Percentiles rank a stretch among this genome's conserved stretches.
phyloP scores from a whole-genome alignment of 768 basidiomycete genomes.

The Lactarius pseudohatsudake region DNA sequence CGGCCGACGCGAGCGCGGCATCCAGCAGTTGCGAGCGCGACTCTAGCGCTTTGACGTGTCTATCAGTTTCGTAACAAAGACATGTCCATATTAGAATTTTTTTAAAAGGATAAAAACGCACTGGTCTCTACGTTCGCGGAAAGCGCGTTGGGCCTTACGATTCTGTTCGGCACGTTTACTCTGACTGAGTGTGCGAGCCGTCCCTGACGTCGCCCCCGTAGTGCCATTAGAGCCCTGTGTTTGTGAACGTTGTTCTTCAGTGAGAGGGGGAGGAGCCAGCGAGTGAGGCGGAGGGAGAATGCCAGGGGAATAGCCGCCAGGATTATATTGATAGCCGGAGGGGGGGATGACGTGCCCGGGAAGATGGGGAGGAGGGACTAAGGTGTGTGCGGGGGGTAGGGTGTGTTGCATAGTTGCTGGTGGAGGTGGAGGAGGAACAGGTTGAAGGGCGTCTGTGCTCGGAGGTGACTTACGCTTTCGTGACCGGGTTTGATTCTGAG shows the following conservation, averaged over 20 bases:
- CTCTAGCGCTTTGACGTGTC: slow-evolving; percentile 86
- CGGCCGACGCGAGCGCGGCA: slow-evolving; percentile 80
- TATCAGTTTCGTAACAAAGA: slow-evolving; percentile 34
- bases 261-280: slow-evolving; percentile 16
- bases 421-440: slow-evolving; percentile 46
- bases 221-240: slow-evolving; percentile 22
- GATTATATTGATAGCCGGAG: slow-evolving; percentile 38
- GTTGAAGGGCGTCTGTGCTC: slow-evolving; percentile 31
- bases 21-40: slow-evolving; percentile 83
- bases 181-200: slow-evolving; percentile 62
- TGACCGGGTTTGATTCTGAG: slow-evolving; percentile 43
- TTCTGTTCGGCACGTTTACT: slow-evolving; percentile 94
- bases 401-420: slow-evolving; percentile 35
- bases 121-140: slow-evolving; percentile 88
- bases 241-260: slow-evolving; percentile 27
- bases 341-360: slow-evolving; percentile 34
- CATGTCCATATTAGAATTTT: not conserved
- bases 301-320: slow-evolving; percentile 21
- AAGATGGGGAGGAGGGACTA: slow-evolving; percentile 24
- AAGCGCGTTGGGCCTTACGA: slow-evolving; percentile 89
- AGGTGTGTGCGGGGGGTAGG: slow-evolving; percentile 34
- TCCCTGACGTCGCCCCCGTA: slow-evolving; percentile 26
- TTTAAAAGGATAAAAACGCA: slow-evolving; percentile 41
- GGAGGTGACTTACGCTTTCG: slow-evolving; percentile 75
- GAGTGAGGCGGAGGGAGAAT: slow-evolving; percentile 28